Evolutionary conservation across 2,329 filamentous ascomycete species (phyloP).

Genomic region (Cladosporium sp.): DNA sequence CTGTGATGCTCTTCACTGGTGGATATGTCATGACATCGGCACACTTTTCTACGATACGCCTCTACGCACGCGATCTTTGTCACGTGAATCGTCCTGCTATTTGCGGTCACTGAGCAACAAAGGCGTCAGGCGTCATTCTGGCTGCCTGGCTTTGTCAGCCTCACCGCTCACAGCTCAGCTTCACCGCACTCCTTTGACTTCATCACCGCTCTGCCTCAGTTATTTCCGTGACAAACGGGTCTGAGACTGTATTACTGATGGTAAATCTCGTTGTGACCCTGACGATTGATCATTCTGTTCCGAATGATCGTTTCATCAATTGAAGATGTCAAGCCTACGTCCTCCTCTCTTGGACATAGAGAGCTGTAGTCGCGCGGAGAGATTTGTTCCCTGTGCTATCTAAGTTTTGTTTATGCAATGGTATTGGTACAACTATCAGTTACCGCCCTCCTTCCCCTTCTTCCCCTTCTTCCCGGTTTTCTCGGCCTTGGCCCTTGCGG

Average conservation of each 20-base stretch:
- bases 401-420: too few species aligned
- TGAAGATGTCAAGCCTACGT: too few species aligned
- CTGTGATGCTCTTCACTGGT: neutral
- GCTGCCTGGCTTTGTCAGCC: neutral
- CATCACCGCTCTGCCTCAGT: too few species aligned
- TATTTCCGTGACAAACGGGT: too few species aligned
- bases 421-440: too few species aligned
- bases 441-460: neutral
- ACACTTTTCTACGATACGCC: neutral
- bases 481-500: neutral
- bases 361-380: too few species aligned
- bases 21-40: neutral
- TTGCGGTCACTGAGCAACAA: neutral
- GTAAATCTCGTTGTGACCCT: too few species aligned
- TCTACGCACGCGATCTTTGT: neutral
- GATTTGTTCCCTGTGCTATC: too few species aligned
- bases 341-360: too few species aligned
- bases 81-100: neutral
- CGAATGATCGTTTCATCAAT: too few species aligned
- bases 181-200: neutral
- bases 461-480: neutral
- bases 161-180: neutral
- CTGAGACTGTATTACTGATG: too few species aligned
- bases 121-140: neutral
- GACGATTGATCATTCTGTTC: too few species aligned